Percentiles rank a stretch among this genome's conserved stretches.
phyloP scores from a whole-genome alignment of 495 filamentous ascomycete species.

The Glonium stellatum region DNA sequence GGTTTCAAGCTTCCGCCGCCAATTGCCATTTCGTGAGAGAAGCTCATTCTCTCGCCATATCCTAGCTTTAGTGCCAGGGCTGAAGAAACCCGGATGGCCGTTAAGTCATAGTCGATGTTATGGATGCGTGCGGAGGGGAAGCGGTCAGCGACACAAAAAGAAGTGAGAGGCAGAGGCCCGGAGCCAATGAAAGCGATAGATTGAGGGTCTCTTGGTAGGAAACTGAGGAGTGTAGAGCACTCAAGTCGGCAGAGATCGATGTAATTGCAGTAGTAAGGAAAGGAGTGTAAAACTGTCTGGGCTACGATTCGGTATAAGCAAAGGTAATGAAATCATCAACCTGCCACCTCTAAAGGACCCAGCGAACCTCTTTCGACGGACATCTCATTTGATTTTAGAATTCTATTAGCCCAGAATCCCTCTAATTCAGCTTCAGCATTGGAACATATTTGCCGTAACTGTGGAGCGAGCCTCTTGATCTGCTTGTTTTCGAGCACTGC shows the following conservation, averaged over 20 bases:
- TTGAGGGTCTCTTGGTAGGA: slow-evolving; percentile 4
- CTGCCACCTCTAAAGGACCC: not conserved
- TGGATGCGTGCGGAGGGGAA: slow-evolving; percentile 21
- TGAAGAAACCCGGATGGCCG: slow-evolving; percentile 32
- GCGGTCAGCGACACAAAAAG: slow-evolving; percentile 31
- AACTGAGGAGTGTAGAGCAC: slow-evolving; percentile 31
- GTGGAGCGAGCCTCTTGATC: slow-evolving; percentile 24
- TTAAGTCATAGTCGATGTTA: slow-evolving; percentile 35
- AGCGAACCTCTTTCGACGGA: not conserved
- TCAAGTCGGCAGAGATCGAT: slow-evolving; percentile 40
- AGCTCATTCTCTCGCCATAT: slow-evolving; percentile 7
- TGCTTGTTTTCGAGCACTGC: slow-evolving; percentile 31
- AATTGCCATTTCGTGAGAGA: slow-evolving; percentile 24
- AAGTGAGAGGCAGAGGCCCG: slow-evolving; percentile 41
- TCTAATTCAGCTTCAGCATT: slow-evolving; percentile 39
- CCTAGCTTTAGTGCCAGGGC: slow-evolving; percentile 17
- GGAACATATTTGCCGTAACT: slow-evolving; percentile 36
- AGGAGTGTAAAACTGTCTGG: slow-evolving; percentile 24
- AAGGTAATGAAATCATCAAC: not conserved
- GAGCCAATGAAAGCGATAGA: slow-evolving; percentile 39
- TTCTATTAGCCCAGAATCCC: slow-evolving; percentile 34
- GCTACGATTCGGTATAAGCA: not conserved
- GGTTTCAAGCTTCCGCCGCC: slow-evolving; percentile 19
- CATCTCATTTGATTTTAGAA: slow-evolving; percentile 10
- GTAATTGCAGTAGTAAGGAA: slow-evolving; percentile 44